Conservation (phyloP, 345 rosid species). For the Cardamine occulta region DNA sequence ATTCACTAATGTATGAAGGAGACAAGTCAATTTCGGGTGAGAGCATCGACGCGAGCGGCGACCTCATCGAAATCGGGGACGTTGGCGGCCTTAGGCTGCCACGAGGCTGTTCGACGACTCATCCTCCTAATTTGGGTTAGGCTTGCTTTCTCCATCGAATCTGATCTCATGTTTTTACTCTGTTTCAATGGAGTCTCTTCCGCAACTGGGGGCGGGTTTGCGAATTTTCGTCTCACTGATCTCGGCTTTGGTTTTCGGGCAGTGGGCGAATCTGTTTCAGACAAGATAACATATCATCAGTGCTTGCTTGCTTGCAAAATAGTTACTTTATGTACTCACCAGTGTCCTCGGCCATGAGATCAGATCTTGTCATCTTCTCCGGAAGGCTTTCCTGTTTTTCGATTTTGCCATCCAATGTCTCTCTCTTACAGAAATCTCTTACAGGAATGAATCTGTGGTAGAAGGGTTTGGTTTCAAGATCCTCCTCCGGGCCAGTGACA, state of each 20-base stretch:
- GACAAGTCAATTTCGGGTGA: slow-evolving; percentile 26
- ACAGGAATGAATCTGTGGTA: slow-evolving; percentile 51
- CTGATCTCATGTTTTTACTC: slow-evolving; percentile 32
- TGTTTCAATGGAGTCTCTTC: background rate
- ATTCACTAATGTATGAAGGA: background rate
- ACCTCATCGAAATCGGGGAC: slow-evolving; percentile 41
- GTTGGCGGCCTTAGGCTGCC: slow-evolving; percentile 32
- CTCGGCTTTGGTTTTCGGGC: slow-evolving; percentile 61
- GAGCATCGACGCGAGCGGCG: slow-evolving; percentile 45
- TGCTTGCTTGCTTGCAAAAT: background rate
- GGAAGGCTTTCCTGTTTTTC: slow-evolving; percentile 45
- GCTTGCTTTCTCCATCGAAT: slow-evolving; percentile 32
- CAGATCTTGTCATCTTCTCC: slow-evolving; percentile 33
- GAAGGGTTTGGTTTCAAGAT: slow-evolving; percentile 45
- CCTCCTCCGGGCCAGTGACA: slow-evolving; percentile 53
- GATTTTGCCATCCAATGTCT: too few species aligned
- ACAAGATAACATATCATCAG: background rate
- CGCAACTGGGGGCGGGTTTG: slow-evolving; percentile 45
- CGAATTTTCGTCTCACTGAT: slow-evolving; percentile 61
- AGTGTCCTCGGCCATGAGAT: slow-evolving; percentile 23
- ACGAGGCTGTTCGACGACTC: slow-evolving; percentile 41
- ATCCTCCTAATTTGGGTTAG: slow-evolving; percentile 18
- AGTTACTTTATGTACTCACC: background rate
- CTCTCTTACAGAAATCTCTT: too few species aligned
- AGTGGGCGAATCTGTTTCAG: slow-evolving; percentile 26